Base-by-base conservation (phyloP, 164 flowering plant genomes). In the Berberis vulgaris region DNA sequence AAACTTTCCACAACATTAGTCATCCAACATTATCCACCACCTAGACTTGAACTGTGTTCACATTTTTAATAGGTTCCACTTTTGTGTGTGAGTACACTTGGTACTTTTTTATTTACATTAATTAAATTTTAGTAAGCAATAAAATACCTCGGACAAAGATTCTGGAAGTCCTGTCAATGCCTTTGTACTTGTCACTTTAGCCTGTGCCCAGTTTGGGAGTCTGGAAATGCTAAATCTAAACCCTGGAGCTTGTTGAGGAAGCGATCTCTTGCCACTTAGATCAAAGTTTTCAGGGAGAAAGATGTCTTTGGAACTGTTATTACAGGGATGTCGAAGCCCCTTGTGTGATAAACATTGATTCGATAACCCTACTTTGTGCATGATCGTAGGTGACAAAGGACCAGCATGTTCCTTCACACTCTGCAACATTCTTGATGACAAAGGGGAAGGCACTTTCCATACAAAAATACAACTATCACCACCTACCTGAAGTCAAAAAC, bases 131-230 rank as follows among this genome's bases (percentile, higher is more conserved):
- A 26, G 26, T 26, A 26, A 26, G 26, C 26, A 26, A 26, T 26
- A 26, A 26, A 26, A 8, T 41, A 57, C 60, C 60, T 57, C n/a
- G 4, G 43, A 57, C 11, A 9, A 42, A 26, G 60, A 41, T 42
- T 57, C 60, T 8, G 60, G 44, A 57, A 26, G 42, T 57, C 5
- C 41, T 5, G 64, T 41, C 46, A 64, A 55, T 61, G 53, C 54
- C 58, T 65, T 69, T 54, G 65, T 66, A 60, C 59, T 62, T 41
- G 62, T 62, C 41, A 84, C 75, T 78, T 86, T 82, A 56, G 67
- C 65, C 66, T 78, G 82, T 49, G 96, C 91, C 96, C 96, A 88
- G 57, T 76, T 83, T 49, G 92, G 96, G 75, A 88, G 96, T 63
- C 84, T 79, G 39, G 89, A 88, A 67, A 84, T 73, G 68, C 88